These are phyloP conservation scores for Hypoxylon sp. DNA, from an alignment of 2,329 filamentous ascomycete species.

Conservation along the genomic window DNA sequence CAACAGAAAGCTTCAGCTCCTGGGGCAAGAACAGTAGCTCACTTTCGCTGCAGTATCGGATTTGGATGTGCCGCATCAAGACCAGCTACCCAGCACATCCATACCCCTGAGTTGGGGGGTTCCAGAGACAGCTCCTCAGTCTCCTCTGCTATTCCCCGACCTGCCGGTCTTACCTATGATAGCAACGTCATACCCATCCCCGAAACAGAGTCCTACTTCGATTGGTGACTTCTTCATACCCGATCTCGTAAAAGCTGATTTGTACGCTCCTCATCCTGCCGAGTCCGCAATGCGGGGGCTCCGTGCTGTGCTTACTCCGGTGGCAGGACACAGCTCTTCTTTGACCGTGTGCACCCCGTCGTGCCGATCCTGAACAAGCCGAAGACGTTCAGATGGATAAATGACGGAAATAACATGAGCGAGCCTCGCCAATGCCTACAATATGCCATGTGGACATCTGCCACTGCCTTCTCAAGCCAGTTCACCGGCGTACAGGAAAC, in stretches of 20 bases:
- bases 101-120: constrained; percentile 26
- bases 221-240: constrained; percentile 20
- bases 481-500: constrained; percentile 26
- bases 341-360: constrained; percentile 33
- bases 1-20: neutral
- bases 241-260: constrained; percentile 27
- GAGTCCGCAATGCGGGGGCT: too few relatives aligned
- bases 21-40: constrained; percentile 9
- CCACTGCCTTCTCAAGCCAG: constrained; percentile 32
- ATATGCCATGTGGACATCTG: constrained; percentile 30
- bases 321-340: constrained; percentile 29
- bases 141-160: constrained; percentile 25
- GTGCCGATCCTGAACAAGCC: constrained; percentile 26
- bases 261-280: constrained; percentile 5
- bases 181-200: constrained; percentile 28
- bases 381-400: constrained; percentile 29
- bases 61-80: constrained; percentile 28
- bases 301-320: constrained; percentile 14
- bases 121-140: constrained; percentile 22
- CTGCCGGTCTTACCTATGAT: constrained; percentile 17
- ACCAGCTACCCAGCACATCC: constrained; percentile 9
- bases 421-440: constrained; percentile 27
- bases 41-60: constrained; percentile 20
- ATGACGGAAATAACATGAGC: constrained; percentile 9
- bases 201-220: constrained; percentile 28